phyloP scores from a whole-genome alignment of 352 stramenopile genomes.

The Phytophthora uliginosa region DNA sequence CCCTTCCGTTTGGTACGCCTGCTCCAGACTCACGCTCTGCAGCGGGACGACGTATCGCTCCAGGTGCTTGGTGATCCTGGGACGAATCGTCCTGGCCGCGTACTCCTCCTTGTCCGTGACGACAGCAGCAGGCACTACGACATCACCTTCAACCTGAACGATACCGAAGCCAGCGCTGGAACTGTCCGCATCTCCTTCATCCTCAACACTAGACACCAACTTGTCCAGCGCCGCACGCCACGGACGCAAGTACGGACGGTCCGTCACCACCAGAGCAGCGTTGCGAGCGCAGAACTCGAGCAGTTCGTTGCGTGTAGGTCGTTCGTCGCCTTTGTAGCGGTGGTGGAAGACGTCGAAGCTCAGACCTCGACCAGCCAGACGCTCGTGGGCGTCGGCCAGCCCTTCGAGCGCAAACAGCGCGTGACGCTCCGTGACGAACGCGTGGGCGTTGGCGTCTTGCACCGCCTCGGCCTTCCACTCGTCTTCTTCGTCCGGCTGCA shows the following conservation, averaged over 20 bases:
- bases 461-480: constrained; percentile 44
- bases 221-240: constrained; percentile 54
- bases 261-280: constrained; percentile 79
- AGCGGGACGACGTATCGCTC: constrained; percentile 86
- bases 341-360: constrained; percentile 78
- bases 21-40: constrained; percentile 44
- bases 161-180: constrained; percentile 57
- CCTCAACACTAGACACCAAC: constrained; percentile 46
- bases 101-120: constrained; percentile 97
- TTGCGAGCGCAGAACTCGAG: constrained; percentile 52
- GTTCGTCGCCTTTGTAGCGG: constrained; percentile 27
- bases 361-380: constrained; percentile 58
- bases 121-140: constrained; percentile 96
- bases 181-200: constrained; percentile 35
- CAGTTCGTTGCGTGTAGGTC: constrained; percentile 47
- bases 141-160: constrained; percentile 98
- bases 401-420: constrained; percentile 83
- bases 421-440: constrained; percentile 75
- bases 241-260: constrained; percentile 80
- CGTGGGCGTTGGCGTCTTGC: constrained; percentile 71
- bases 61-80: constrained; percentile 96
- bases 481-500: constrained; percentile 21
- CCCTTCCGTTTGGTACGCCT: constrained; percentile 34
- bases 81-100: constrained; percentile 97
- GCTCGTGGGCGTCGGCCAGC: constrained; percentile 52